Percentiles rank a stretch among this genome's conserved stretches.
Conservation (phyloP, 2,329 filamentous ascomycete species). For the Botryosphaeria agaves region DNA sequence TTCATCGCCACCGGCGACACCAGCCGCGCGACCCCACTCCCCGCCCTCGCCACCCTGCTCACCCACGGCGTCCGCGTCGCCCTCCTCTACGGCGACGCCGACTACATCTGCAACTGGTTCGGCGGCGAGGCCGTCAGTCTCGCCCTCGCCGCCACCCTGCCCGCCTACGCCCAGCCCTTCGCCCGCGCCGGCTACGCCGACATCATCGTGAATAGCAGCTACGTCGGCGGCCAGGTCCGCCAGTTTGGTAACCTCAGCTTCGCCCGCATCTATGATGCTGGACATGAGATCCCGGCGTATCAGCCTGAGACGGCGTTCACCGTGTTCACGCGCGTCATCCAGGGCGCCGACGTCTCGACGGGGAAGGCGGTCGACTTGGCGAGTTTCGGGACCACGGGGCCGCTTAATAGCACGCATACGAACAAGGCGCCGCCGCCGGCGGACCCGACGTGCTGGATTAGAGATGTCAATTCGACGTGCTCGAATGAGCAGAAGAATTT, state of each 20-base stretch:
- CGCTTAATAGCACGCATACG: constrained; percentile 37
- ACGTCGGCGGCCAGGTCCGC: constrained; percentile 54
- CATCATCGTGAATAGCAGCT: constrained; percentile 49
- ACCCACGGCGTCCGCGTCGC: constrained; percentile 37
- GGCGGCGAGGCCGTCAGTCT: constrained; percentile 62
- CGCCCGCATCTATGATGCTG: constrained; percentile 33
- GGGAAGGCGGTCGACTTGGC: constrained; percentile 32
- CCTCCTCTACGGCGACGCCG: constrained; percentile 50
- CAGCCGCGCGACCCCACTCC: constrained; percentile 20
- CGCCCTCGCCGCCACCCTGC: constrained; percentile 32
- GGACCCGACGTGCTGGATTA: constrained; percentile 41
- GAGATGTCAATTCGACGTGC: constrained; percentile 35
- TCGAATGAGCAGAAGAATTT: constrained; percentile 30
- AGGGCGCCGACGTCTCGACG: constrained; percentile 30
- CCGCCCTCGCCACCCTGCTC: constrained; percentile 25
- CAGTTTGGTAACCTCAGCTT: constrained; percentile 54
- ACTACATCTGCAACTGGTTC: constrained; percentile 42
- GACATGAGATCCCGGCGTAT: constrained; percentile 34
- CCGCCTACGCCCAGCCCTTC: constrained; percentile 38
- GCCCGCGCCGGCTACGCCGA: constrained; percentile 50
- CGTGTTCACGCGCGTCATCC: constrained; percentile 34
- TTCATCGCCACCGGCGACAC: constrained; percentile 28
- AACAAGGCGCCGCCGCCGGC: constrained; percentile 31
- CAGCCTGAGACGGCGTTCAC: constrained; percentile 35
- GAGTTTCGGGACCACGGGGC: constrained; percentile 39